phyloP scores from a whole-genome alignment of 2,329 filamentous ascomycete genomes.

The Paramyrothecium sp. region DNA sequence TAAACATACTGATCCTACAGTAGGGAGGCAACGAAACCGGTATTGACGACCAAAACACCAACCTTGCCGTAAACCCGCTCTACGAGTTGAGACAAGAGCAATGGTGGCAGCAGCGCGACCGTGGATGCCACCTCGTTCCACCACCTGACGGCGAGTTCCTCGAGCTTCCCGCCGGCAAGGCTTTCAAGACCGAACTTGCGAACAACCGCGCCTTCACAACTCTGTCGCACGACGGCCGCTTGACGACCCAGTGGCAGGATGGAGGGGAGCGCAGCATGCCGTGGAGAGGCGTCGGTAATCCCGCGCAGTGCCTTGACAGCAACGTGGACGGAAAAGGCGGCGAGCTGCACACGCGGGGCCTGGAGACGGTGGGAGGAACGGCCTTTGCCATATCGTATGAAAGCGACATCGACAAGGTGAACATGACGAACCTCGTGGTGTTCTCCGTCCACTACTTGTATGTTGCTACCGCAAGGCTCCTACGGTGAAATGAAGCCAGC shows the following conservation, averaged over 20 bases:
- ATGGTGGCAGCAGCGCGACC: conserved; percentile 52
- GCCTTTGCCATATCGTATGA: conserved; percentile 51
- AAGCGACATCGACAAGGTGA: conserved; percentile 42
- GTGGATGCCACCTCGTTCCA: conserved; percentile 41
- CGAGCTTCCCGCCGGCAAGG: conserved; percentile 45
- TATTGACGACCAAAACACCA: conserved; percentile 39
- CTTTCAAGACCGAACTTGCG: conserved; percentile 47
- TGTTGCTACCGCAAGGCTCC: conserved; percentile 9
- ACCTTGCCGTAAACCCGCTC: conserved; percentile 43
- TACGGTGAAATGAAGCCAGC: background rate
- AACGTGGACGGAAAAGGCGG: conserved; percentile 36
- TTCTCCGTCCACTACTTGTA: conserved; percentile 44
- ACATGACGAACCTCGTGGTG: conserved; percentile 50
- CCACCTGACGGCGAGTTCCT: conserved; percentile 30
- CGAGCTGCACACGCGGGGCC: conserved; percentile 44
- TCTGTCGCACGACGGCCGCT: conserved; percentile 38
- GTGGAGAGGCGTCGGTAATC: conserved; percentile 36
- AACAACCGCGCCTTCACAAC: conserved; percentile 48
- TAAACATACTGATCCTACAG: background rate
- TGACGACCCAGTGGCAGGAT: conserved; percentile 43
- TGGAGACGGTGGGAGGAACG: conserved; percentile 41
- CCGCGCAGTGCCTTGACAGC: conserved; percentile 20
- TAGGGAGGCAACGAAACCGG: conserved; percentile 27
- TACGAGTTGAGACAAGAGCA: conserved; percentile 39
- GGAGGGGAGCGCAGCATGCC: conserved; percentile 42